phyloP scores from a whole-genome alignment of 768 basidiomycete species.

The Tulasnella sp. region DNA sequence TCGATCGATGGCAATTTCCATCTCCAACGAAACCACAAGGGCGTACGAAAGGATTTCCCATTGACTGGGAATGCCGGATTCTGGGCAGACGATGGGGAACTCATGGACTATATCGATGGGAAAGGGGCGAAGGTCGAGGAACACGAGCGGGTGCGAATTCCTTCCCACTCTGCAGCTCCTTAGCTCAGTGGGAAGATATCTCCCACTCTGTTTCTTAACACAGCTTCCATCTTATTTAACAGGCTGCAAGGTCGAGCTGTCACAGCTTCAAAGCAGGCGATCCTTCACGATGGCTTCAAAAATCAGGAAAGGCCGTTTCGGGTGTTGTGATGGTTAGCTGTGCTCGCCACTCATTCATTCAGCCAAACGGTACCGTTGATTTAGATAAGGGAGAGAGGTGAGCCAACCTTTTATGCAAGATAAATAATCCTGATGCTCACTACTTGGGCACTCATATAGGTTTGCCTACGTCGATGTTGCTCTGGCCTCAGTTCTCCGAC shows the following conservation, averaged over 20 bases:
- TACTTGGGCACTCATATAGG: neutral
- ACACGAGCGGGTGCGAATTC: neutral
- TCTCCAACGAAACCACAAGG: neutral
- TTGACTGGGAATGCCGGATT: neutral
- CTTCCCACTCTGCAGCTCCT: too few relatives aligned
- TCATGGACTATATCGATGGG: neutral
- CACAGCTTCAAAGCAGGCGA: neutral
- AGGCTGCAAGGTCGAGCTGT: neutral
- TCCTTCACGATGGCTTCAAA: neutral
- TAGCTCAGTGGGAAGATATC: too few relatives aligned
- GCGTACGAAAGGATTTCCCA: neutral
- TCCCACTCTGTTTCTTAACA: too few relatives aligned
- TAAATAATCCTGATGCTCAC: too few relatives aligned
- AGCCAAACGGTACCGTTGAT: neutral
- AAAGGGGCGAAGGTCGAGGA: neutral
- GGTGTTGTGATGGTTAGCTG: neutral
- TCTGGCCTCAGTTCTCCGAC: neutral
- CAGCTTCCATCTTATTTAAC: too few relatives aligned
- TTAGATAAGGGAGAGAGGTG: neutral
- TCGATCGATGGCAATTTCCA: neutral
- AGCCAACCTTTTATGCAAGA: too few relatives aligned
- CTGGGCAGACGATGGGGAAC: neutral
- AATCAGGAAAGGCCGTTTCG: neutral
- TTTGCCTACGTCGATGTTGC: neutral
- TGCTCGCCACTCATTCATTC: neutral